Percentiles rank a stretch among this genome's conserved stretches.
phyloP scores from a whole-genome alignment of 2,329 filamentous ascomycete genomes.

The Tolypocladium ophioglossoides region DNA sequence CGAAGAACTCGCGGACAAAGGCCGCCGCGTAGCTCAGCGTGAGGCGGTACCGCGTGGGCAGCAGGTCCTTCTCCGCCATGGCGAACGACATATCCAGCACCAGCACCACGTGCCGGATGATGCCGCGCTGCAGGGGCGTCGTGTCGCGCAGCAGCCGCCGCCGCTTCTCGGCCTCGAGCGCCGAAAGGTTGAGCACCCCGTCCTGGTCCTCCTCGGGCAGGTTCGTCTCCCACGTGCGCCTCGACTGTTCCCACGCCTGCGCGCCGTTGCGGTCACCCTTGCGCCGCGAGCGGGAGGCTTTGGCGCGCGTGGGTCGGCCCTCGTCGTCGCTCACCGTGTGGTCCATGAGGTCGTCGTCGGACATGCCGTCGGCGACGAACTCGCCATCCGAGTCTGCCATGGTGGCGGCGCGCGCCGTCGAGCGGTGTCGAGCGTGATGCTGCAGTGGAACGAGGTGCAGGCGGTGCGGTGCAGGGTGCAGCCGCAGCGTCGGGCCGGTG shows the following conservation, averaged over 20 bases:
- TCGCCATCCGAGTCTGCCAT: slow-evolving; percentile 70
- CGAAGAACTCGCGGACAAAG: slow-evolving; percentile 91
- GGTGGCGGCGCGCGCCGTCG: slow-evolving; percentile 2
- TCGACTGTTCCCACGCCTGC: slow-evolving; percentile 56
- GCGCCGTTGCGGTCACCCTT: slow-evolving; percentile 29
- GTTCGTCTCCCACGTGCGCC: slow-evolving; percentile 61
- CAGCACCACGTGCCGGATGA: slow-evolving; percentile 90
- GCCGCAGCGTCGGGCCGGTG: not conserved
- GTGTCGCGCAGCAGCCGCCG: slow-evolving; percentile 79
- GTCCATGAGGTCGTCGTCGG: slow-evolving; percentile 52
- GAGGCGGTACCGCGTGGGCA: slow-evolving; percentile 77
- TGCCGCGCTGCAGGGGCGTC: slow-evolving; percentile 88
- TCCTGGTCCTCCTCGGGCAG: slow-evolving; percentile 61
- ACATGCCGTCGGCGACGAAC: slow-evolving; percentile 51
- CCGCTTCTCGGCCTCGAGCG: slow-evolving; percentile 74
- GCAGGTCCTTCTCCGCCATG: slow-evolving; percentile 91
- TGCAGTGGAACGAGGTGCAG: not conserved
- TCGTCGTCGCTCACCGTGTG: slow-evolving; percentile 33
- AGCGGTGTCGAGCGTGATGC: not conserved
- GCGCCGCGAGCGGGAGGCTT: slow-evolving; percentile 10
- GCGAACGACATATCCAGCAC: slow-evolving; percentile 87
- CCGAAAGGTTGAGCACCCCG: slow-evolving; percentile 67
- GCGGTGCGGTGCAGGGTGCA: not conserved
- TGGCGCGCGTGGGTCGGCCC: not conserved
- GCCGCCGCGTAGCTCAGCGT: slow-evolving; percentile 73